A percentile compares a stretch with the other conserved stretches of the same genome.
Conservation (phyloP, 1,284 basidiomycete species). For the Leccinum huronense region DNA sequence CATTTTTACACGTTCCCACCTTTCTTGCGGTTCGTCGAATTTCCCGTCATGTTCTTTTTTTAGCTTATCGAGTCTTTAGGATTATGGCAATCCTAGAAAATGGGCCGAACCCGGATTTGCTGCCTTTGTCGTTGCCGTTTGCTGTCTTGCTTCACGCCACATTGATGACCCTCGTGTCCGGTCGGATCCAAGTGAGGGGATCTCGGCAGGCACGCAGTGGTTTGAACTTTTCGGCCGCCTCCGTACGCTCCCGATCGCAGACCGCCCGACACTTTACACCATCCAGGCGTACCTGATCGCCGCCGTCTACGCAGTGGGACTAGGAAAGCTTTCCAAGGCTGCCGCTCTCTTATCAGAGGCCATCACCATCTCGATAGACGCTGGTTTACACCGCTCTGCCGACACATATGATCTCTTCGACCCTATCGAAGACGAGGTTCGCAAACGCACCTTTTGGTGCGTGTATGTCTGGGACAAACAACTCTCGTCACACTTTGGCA, state of each 20-base stretch:
- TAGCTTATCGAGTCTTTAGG: slow-evolving; percentile 43
- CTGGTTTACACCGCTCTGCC: slow-evolving; percentile 81
- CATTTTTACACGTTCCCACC: slow-evolving; percentile 86
- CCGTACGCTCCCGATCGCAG: slow-evolving; percentile 82
- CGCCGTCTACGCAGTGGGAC: slow-evolving; percentile 83
- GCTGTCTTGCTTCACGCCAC: slow-evolving; percentile 85
- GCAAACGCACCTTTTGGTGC: slow-evolving; percentile 91
- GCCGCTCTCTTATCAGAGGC: slow-evolving; percentile 83
- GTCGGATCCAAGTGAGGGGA: slow-evolving; percentile 73
- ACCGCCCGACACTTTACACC: slow-evolving; percentile 84
- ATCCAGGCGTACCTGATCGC: slow-evolving; percentile 86
- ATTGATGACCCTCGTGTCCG: slow-evolving; percentile 87
- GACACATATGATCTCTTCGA: slow-evolving; percentile 89
- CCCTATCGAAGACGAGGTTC: slow-evolving; percentile 82
- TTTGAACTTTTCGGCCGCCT: slow-evolving; percentile 84
- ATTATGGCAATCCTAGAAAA: slow-evolving; percentile 88
- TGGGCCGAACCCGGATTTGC: slow-evolving; percentile 93
- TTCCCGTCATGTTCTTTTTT: slow-evolving; percentile 5
- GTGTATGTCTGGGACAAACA: slow-evolving; percentile 95
- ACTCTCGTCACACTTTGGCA: slow-evolving; percentile 78
- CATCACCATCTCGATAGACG: slow-evolving; percentile 80
- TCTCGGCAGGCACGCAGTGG: slow-evolving; percentile 86
- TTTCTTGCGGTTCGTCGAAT: slow-evolving; percentile 69
- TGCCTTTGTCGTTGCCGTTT: slow-evolving; percentile 85
- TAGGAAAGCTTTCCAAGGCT: slow-evolving; percentile 84